Evolutionary conservation across 257 asterid genomes (phyloP).

Genomic region (Lavandula angustifolia): DNA sequence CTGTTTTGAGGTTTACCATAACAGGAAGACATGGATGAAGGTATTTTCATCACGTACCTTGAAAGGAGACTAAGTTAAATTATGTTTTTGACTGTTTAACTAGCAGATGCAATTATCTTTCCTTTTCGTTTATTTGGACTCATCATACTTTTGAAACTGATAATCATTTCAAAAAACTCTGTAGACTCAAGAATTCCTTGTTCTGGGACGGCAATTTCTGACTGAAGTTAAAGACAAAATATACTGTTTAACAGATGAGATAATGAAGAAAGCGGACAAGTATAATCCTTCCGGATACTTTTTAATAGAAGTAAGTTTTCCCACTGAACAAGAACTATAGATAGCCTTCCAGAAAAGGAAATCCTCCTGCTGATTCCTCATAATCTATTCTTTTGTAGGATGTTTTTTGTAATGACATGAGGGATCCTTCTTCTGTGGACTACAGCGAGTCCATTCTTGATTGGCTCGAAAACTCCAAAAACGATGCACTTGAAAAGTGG

Average conservation of each 20-base stretch:
- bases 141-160: constrained; percentile 27
- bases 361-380: constrained; percentile 15
- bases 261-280: constrained; percentile 65
- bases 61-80: constrained; percentile 8
- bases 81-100: constrained; percentile 4
- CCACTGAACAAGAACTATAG: constrained; percentile 14
- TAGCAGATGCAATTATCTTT: constrained; percentile 5
- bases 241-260: constrained; percentile 77
- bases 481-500: constrained; percentile 86
- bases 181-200: constrained; percentile 85
- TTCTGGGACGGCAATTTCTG: constrained; percentile 79
- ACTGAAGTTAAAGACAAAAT: constrained; percentile 82
- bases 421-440: constrained; percentile 59
- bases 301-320: constrained; percentile 67
- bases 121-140: constrained; percentile 15
- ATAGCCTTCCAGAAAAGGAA: constrained; percentile 11
- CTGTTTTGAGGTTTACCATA: constrained; percentile 80
- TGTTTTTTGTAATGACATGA: constrained; percentile 73
- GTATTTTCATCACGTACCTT: constrained; percentile 37
- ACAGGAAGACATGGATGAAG: constrained; percentile 54
- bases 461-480: constrained; percentile 72
- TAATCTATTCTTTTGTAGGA: constrained; percentile 49
- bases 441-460: constrained; percentile 75
- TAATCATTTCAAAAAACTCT: constrained; percentile 25
- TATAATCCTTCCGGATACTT: constrained; percentile 86